Conservation (phyloP, 495 filamentous ascomycete species). For the Hypoxylon fuscum region DNA sequence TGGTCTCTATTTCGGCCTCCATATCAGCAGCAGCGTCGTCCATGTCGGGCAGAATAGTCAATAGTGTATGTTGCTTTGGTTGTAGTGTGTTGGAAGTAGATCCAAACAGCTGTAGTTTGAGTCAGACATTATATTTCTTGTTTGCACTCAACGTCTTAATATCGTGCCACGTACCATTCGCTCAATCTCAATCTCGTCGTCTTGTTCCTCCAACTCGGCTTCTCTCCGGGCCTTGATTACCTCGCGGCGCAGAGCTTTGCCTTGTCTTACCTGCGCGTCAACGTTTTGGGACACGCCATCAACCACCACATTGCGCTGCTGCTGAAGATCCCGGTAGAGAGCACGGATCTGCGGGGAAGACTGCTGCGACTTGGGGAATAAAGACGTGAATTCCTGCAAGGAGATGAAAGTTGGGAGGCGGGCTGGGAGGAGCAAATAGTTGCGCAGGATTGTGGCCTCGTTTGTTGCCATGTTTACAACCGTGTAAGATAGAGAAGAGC, state of each 20-base stretch:
- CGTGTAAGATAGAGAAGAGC: neutral
- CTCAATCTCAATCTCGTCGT: constrained; percentile 76
- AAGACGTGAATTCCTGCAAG: constrained; percentile 74
- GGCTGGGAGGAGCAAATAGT: constrained; percentile 80
- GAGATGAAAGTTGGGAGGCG: constrained; percentile 76
- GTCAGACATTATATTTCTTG: neutral
- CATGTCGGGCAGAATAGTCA: constrained; percentile 72
- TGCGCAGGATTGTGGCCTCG: constrained; percentile 75
- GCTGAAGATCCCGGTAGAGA: constrained; percentile 83
- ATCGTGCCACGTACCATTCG: constrained; percentile 59
- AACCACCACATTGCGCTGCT: constrained; percentile 72
- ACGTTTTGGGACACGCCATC: constrained; percentile 75
- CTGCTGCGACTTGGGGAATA: constrained; percentile 77
- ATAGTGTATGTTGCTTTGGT: constrained; percentile 65
- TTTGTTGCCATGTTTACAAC: constrained; percentile 69
- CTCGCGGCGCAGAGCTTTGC: constrained; percentile 68
- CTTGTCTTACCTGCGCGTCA: constrained; percentile 68
- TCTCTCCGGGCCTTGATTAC: constrained; percentile 64
- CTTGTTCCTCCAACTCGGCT: constrained; percentile 62
- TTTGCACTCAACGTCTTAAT: constrained; percentile 21
- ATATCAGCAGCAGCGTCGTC: constrained; percentile 70
- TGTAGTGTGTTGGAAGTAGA: constrained; percentile 52
- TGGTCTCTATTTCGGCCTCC: constrained; percentile 68
- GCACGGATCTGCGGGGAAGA: constrained; percentile 74
- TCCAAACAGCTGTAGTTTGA: constrained; percentile 67